Conservation (phyloP, 768 basidiomycete genomes). For the Lentinula aciculospora region DNA sequence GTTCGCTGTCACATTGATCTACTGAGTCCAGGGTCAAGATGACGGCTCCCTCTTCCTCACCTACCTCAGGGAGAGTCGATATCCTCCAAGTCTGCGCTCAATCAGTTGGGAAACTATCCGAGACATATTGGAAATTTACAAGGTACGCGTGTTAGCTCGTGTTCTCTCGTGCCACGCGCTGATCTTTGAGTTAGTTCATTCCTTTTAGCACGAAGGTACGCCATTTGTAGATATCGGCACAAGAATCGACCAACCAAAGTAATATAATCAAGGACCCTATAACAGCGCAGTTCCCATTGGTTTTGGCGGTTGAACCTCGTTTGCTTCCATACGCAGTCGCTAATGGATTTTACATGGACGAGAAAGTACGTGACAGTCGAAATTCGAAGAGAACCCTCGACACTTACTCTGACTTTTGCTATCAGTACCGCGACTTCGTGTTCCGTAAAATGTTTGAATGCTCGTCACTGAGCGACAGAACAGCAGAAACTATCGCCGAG, state of each 20-base stretch:
- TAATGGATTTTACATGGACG: constrained; percentile 77
- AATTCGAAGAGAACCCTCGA: constrained; percentile 6
- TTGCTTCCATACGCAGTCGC: constrained; percentile 64
- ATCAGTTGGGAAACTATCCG: constrained; percentile 60
- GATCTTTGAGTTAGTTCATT: constrained; percentile 49
- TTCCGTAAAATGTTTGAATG: constrained; percentile 84
- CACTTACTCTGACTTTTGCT: neutral
- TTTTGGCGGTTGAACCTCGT: constrained; percentile 70
- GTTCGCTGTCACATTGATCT: constrained; percentile 2
- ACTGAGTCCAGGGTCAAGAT: constrained; percentile 50
- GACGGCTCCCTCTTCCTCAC: constrained; percentile 61
- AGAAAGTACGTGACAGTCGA: constrained; percentile 42
- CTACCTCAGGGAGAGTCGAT: constrained; percentile 67
- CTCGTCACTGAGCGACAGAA: constrained; percentile 40
- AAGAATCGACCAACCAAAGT: neutral
- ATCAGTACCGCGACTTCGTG: constrained; percentile 78
- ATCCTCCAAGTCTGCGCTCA: constrained; percentile 51
- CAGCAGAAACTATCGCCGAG: constrained; percentile 55
- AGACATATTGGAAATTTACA: constrained; percentile 65
- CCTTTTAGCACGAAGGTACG: constrained; percentile 68
- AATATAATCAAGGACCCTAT: constrained; percentile 54
- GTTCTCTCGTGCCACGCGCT: constrained; percentile 9
- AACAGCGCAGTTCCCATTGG: constrained; percentile 72
- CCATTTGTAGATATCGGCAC: neutral
- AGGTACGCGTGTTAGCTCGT: constrained; percentile 34